phyloP scores from a whole-genome alignment of 2,329 filamentous ascomycete species.

The Tolypocladium cylindrosporum region DNA sequence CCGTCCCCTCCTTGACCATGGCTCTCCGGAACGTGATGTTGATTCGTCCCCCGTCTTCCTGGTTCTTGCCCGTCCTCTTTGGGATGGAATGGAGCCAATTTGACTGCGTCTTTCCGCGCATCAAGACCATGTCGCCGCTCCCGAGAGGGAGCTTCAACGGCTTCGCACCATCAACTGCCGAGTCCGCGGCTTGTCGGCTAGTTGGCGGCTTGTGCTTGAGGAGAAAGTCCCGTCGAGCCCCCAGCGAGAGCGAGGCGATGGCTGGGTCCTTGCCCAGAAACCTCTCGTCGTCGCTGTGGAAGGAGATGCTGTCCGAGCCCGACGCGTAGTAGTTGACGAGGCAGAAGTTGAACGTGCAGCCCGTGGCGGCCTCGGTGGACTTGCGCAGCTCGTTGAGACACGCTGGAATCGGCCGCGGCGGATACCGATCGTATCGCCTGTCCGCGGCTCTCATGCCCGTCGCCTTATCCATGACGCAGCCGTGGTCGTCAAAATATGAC shows the following conservation, averaged over 20 bases:
- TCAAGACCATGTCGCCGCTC: constrained; percentile 70
- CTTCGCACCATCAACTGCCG: constrained; percentile 18
- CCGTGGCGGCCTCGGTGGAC: constrained; percentile 55
- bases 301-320: constrained; percentile 67
- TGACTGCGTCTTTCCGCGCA: constrained; percentile 65
- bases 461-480: constrained; percentile 33
- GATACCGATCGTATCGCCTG: constrained; percentile 43
- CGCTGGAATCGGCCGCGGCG: constrained; percentile 59
- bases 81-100: constrained; percentile 73
- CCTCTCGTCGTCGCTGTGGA: constrained; percentile 70
- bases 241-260: constrained; percentile 67
- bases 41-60: constrained; percentile 52
- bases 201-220: constrained; percentile 65
- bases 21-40: constrained; percentile 73
- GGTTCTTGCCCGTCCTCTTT: constrained; percentile 57
- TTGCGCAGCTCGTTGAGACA: constrained; percentile 56
- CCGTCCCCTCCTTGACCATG: constrained; percentile 60
- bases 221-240: constrained; percentile 63
- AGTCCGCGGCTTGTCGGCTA: constrained; percentile 14
- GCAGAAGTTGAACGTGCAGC: constrained; percentile 65
- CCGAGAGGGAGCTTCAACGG: constrained; percentile 43
- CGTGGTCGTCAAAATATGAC: constrained; percentile 42
- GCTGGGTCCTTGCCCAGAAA: constrained; percentile 61
- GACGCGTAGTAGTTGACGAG: constrained; percentile 78
- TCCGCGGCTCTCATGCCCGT: constrained; percentile 30